These are phyloP conservation scores for Chlorella sorokiniana DNA, from an alignment of 139 green algal species.

Conservation along the genomic window DNA sequence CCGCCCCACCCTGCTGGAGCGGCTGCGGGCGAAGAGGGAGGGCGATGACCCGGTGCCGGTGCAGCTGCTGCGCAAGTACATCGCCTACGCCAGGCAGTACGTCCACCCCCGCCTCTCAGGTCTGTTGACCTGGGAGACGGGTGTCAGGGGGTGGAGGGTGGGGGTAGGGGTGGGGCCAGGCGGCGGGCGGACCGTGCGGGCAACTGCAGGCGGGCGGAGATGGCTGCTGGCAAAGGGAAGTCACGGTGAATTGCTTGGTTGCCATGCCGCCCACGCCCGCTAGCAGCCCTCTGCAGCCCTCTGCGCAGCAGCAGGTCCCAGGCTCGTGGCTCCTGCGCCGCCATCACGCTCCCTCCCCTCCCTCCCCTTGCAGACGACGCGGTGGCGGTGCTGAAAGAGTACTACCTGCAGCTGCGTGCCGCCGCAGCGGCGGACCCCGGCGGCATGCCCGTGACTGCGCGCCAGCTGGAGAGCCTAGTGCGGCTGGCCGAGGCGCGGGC, in stretches of 20 bases:
- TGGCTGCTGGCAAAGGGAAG: background rate
- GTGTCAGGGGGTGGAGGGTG: background rate
- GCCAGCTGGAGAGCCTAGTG: conserved; percentile 93
- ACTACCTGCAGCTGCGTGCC: conserved; percentile 43
- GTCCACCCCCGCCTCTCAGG: conserved; percentile 74
- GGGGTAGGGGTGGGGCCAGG: background rate
- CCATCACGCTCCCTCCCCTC: background rate
- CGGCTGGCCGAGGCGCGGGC: conserved; percentile 90
- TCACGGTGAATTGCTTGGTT: background rate
- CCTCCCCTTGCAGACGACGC: conserved; percentile 7
- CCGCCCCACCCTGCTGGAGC: conserved; percentile 28
- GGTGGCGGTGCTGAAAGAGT: conserved; percentile 35
- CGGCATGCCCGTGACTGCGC: conserved; percentile 49
- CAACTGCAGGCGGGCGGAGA: background rate
- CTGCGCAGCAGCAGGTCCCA: too few species aligned
- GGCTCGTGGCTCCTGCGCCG: too few species aligned
- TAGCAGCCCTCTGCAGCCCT: too few species aligned
- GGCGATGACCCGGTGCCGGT: conserved; percentile 63
- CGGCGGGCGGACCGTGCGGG: background rate
- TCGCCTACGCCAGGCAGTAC: conserved; percentile 89
- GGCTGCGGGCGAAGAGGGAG: conserved; percentile 28
- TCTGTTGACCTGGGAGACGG: conserved; percentile 16
- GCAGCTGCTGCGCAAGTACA: conserved; percentile 88
- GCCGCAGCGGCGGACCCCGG: conserved; percentile 15
- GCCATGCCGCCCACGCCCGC: too few species aligned